Evolutionary conservation across 768 basidiomycete species (phyloP).

Genomic region (Fibroporia radiculosa): DNA sequence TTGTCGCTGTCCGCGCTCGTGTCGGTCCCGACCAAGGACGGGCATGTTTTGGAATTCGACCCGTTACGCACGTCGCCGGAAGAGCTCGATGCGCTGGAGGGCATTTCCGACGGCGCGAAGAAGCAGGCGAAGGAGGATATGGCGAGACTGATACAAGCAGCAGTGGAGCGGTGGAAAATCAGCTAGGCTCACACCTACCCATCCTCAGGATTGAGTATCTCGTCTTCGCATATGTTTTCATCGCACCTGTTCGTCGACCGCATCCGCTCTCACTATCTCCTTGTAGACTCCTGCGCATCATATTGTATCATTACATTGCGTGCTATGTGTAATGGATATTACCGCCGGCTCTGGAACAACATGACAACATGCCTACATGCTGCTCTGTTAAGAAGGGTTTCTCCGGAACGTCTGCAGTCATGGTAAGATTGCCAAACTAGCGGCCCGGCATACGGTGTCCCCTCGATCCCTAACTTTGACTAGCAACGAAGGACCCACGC

Average conservation of each 20-base stretch:
- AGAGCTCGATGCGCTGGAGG: slow-evolving; percentile 67
- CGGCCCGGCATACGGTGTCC: slow-evolving; percentile 45
- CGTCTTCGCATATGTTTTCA: neutral
- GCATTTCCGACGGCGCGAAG: slow-evolving; percentile 76
- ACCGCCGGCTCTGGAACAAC: neutral
- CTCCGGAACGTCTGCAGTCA: neutral
- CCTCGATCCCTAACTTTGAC: slow-evolving; percentile 63
- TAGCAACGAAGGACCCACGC: slow-evolving; percentile 24
- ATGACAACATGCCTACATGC: no score
- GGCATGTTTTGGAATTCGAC: slow-evolving; percentile 79
- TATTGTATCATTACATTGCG: slow-evolving; percentile 4
- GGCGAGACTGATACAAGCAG: slow-evolving; percentile 60
- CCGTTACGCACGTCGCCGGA: slow-evolving; percentile 68
- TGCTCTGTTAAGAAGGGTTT: no score
- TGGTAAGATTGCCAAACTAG: slow-evolving; percentile 33
- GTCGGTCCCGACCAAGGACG: slow-evolving; percentile 74
- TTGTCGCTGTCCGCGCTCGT: slow-evolving; percentile 47
- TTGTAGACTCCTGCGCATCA: neutral
- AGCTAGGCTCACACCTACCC: slow-evolving; percentile 5
- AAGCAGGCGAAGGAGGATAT: slow-evolving; percentile 76
- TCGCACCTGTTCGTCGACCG: neutral
- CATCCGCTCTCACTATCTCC: neutral
- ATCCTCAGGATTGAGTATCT: no score
- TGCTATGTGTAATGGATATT: neutral
- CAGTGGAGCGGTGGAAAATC: slow-evolving; percentile 74